Evolutionary conservation across 306 rosid species (phyloP), one percentile per base, ranked within the genome.

Genomic region (Trifolium subterraneum): DNA sequence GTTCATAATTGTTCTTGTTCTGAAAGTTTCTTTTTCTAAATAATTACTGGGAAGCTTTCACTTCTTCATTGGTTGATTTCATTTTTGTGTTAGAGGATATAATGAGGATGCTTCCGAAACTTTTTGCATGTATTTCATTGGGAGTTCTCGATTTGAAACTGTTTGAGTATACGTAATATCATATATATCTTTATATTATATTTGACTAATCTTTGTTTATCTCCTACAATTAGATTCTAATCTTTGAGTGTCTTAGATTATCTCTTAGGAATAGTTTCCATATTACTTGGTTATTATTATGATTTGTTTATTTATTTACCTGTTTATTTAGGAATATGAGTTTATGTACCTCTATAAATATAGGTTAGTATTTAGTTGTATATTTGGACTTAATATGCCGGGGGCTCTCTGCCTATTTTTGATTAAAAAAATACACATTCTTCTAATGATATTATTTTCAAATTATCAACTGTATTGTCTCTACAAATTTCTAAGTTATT

Each of bases 401-500:
- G 83, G 22, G 22, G 15, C 65, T 76, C 77, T 52, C 51, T 31
- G 41, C 38, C 70, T 76, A 74, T 52, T 56, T 54, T 31, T 71
- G 68, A 65, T 10, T 55, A 15, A n/a, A 54, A 52, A 20, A 18
- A 54, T 44, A 23, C 15, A 63, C 27, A 22, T 47, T 35, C 18
- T 27, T 38, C 72, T 9, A 66, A 14, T 33, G 29, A 45, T 38
- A 59, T 72, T 56, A 6, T 6, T 16, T 67, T 50, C 27, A 23
- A 23, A 42, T 76, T 50, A 23, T 59, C 68, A 70, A 42, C 44
- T 36, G 15, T 54, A n/a, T 39, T 19, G 47, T 56, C 41, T 51
- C 64, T 80, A 79, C 73, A 78, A 74, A 69, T 82, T 76, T 75
- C 72, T 78, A 64, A 82, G 76, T 74, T 63, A 47, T 77, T 76